Percentiles rank a stretch among this genome's conserved stretches.
Conservation (phyloP, 352 stramenopile genomes). For the Phytopythium montanum region DNA sequence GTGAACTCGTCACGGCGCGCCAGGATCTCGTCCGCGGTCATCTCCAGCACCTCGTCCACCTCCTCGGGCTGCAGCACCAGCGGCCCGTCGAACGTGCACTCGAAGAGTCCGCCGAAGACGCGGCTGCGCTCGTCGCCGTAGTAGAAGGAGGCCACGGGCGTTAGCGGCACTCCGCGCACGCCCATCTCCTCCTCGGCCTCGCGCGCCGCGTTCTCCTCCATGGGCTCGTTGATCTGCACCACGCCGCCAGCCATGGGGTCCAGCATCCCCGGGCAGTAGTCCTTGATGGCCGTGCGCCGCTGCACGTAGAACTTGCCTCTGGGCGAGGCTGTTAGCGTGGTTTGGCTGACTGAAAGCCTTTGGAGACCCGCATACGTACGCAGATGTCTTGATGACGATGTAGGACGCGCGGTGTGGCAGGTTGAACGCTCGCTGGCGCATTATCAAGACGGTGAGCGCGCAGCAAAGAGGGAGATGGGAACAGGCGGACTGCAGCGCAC, state of each 20-base stretch:
- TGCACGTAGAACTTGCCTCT: conserved; percentile 85
- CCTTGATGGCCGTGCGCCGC: conserved; percentile 83
- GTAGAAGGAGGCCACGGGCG: conserved; percentile 58
- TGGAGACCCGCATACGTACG: conserved; percentile 15
- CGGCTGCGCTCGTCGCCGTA: conserved; percentile 54
- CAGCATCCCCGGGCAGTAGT: conserved; percentile 84
- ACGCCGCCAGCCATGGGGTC: conserved; percentile 83
- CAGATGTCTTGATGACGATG: conserved; percentile 82
- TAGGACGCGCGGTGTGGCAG: conserved; percentile 83
- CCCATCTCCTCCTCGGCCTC: conserved; percentile 87
- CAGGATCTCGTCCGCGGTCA: conserved; percentile 73
- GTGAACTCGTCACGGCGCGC: conserved; percentile 60
- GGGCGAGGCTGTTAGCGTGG: not conserved
- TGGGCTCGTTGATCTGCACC: conserved; percentile 71
- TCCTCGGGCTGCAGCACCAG: conserved; percentile 69
- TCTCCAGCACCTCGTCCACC: conserved; percentile 73
- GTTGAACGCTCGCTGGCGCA: conserved; percentile 62
- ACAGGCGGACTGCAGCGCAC: conserved; percentile 17
- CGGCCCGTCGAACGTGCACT: conserved; percentile 67
- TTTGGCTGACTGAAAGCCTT: not conserved
- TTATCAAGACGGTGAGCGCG: no score
- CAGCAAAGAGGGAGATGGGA: no score
- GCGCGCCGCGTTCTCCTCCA: conserved; percentile 58
- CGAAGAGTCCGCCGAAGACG: conserved; percentile 78
- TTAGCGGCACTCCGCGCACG: conserved; percentile 51